These are phyloP conservation scores for Wallemia hederae DNA, from an alignment of 1,284 basidiomycete species.

Conservation along the genomic window DNA sequence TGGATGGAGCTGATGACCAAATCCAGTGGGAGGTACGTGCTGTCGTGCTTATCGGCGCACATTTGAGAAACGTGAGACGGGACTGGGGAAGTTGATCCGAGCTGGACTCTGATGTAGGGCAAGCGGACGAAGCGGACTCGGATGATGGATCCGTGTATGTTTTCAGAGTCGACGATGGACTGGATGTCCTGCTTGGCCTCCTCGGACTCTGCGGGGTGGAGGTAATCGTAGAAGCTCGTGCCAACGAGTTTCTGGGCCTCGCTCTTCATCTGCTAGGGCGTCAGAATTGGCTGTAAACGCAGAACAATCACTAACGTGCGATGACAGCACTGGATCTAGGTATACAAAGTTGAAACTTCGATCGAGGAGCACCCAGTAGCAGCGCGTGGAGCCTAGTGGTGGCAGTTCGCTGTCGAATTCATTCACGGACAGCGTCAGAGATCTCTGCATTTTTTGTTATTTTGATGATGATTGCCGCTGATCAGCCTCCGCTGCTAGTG, in stretches of 20 bases:
- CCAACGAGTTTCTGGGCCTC: background rate
- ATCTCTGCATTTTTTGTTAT: background rate
- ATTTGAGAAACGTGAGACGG: background rate
- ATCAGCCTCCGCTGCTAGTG: background rate
- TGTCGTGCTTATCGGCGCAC: background rate
- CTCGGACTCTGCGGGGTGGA: background rate
- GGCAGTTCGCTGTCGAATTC: background rate
- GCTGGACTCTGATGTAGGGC: background rate
- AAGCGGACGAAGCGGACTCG: background rate
- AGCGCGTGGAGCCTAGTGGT: background rate
- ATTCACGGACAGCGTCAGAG: background rate
- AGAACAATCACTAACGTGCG: background rate
- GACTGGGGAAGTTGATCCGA: background rate
- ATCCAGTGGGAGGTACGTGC: background rate
- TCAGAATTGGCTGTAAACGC: background rate
- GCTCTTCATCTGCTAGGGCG: background rate
- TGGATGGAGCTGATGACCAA: background rate
- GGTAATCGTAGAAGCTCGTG: background rate
- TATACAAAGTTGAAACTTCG: background rate
- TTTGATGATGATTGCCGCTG: background rate
- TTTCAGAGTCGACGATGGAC: background rate
- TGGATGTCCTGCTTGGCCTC: background rate
- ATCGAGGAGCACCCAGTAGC: background rate
- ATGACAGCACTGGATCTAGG: background rate
- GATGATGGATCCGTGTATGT: background rate